Evolutionary conservation across 371 early-diverging fungal species (phyloP), one percentile per base, ranked within the genome.

Genomic region (Mortierella sp.): DNA sequence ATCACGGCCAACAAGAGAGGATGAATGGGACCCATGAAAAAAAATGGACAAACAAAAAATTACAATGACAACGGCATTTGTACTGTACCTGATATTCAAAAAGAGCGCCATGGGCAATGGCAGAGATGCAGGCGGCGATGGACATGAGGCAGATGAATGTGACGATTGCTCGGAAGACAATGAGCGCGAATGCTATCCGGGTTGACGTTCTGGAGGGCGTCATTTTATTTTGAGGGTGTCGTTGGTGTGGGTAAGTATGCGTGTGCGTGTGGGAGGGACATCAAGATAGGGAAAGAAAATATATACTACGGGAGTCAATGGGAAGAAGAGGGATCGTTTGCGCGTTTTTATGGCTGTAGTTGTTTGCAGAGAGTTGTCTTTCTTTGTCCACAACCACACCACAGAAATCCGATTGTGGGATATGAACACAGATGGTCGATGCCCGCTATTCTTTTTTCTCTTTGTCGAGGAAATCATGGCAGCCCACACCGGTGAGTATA

Each of bases 141-240:
- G 44, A 38, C 68, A 68, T 68, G 42, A 68, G 21, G 42, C 68
- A 68, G n/a, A 68, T 68, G 44, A 68, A 68, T 38, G 68, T 38
- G 6, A 42, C 42, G 42, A 68, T 7, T 10, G 68, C 68, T 6
- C 73, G n/a, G 21, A 52, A 73, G 38, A 73, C 3, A 21, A 52
- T 24, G 10, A 50, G 21, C 21, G 45, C 34, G n/a, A 52, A 19
- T 3, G 11, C 10, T 10, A 28, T 21, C 52, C 68, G 38, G 19
- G 42, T 21, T 8, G 68, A 9, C 6, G 7, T 34, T 7, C 19
- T 68, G 24, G 42, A 38, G 1, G 44, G 11, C 2, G 21, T 68
- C 68, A 42, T 68, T 24, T 16, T 21, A 2, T 16, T 16, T 13
- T 1, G 48, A 50, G 16, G 50, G 19, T 31, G 0, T 2, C 28